Conservation (phyloP, 441 rosid species). For the Lepidium campestre region DNA sequence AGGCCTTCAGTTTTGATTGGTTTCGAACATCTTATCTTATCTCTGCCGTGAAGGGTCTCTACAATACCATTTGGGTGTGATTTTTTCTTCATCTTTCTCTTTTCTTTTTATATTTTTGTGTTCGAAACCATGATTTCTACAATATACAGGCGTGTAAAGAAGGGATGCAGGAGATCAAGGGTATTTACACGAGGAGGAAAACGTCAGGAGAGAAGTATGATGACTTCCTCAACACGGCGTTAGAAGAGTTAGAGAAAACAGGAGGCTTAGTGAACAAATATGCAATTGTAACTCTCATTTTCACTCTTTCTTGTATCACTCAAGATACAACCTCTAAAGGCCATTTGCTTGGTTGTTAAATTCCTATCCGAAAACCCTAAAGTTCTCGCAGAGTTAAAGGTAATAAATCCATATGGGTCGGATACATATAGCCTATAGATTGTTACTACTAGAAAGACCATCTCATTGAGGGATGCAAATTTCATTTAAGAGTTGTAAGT, state of each 20-base stretch:
- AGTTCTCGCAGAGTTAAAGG: conserved; percentile 14
- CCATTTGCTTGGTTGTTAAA: conserved; percentile 9
- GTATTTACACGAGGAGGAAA: not conserved
- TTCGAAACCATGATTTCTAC: not conserved
- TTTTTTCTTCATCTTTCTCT: too few species aligned
- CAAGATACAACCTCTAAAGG: conserved; percentile 6
- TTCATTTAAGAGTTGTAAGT: too few species aligned
- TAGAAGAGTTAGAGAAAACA: conserved; percentile 18
- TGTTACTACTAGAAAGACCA: too few species aligned
- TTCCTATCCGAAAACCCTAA: conserved; percentile 17
- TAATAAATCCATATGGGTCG: not conserved
- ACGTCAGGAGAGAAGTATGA: conserved; percentile 2
- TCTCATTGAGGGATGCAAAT: too few species aligned
- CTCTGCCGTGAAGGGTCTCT: conserved; percentile 6
- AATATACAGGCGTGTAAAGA: not conserved
- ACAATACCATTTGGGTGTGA: conserved; percentile 2
- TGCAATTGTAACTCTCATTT: not conserved
- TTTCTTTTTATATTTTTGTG: not conserved
- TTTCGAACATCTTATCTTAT: not conserved
- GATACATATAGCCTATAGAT: too few species aligned
- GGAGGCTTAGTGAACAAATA: not conserved
- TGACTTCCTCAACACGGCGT: conserved; percentile 1
- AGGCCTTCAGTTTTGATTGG: conserved; percentile 2
- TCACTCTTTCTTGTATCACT: not conserved
- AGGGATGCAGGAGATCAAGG: not conserved